A percentile compares a stretch with the other conserved stretches of the same genome.
These are phyloP conservation scores for Boletus rubroflammeus DNA, from an alignment of 768 basidiomycete species.

Conservation along the genomic window DNA sequence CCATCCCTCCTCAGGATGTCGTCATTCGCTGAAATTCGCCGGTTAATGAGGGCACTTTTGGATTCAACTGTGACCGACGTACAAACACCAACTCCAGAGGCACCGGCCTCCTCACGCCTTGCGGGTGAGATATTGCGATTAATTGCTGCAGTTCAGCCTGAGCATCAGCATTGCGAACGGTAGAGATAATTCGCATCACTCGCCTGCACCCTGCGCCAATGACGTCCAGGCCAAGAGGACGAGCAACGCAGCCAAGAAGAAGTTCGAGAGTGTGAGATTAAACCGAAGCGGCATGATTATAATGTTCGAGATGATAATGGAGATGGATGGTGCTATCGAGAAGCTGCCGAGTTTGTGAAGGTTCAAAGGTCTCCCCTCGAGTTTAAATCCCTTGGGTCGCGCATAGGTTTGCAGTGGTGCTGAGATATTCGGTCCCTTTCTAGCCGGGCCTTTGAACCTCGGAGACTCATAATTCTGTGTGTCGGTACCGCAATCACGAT, in stretches of 20 bases:
- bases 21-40: neutral
- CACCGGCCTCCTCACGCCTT: neutral
- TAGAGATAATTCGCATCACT: neutral
- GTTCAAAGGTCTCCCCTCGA: neutral
- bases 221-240: slow-evolving; percentile 5
- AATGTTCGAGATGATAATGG: neutral
- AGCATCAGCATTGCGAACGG: neutral
- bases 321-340: neutral
- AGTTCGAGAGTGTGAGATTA: neutral
- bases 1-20: neutral
- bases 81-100: neutral
- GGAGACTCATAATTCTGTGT: neutral
- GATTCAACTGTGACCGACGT: neutral
- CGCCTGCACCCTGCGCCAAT: slow-evolving; percentile 5
- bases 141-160: neutral
- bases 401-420: slow-evolving; percentile 4
- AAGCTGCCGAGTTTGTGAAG: neutral
- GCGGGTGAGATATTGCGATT: neutral
- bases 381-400: slow-evolving; percentile 2
- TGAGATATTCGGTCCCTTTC: neutral
- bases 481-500: neutral
- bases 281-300: slow-evolving; percentile 1
- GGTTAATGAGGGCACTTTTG: neutral
- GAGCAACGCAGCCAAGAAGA: neutral
- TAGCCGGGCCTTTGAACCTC: neutral